Evolutionary conservation across 2,329 filamentous ascomycete species (phyloP), one percentile per base, ranked within the genome.

Genomic region (Cytospora chrysosperma): DNA sequence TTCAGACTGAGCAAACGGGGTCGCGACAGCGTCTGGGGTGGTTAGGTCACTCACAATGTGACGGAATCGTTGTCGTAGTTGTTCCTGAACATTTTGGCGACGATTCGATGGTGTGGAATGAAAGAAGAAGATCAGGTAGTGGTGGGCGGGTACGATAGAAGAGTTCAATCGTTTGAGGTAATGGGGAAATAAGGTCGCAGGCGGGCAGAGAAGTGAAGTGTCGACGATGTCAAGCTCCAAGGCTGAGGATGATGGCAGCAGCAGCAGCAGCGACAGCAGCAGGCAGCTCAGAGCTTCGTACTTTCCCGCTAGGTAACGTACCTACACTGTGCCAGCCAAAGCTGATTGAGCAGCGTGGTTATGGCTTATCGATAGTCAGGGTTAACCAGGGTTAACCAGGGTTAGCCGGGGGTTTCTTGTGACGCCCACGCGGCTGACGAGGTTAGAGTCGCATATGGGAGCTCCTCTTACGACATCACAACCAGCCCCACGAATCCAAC

Each of bases 31-130:
- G 65, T 64, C 65, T 67, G 63, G 64, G 10, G 21, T 12, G 19
- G 64, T 61, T 65, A 61, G 52, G 55, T 24, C 27, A 80, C 89
- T 81, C 85, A 97, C 93, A 98, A 99, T 81, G 95, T 99, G 81
- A 98, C 93, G 68, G 94, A 96, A 81, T 99, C 95, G 88, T 99
- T 99, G 83, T 99, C 95, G 85, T 99, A 99, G 81, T 98, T 98
- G 85, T 99, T 99, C 81, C 95, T 88, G 83, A 99, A 99, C 95
- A 99, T 98, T 74, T 74, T 88, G 85, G 69, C 71, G 52, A 69
- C 71, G 43, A 62, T 54, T 66, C 54, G 61, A 52, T 34, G 51
- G 27, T 27, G 54, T 24, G 54, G 55, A 51, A 34, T 49, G 4
- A 37, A 21, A 49, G 19, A 10, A 17, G 21, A 52, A n/a, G 19